phyloP scores from a whole-genome alignment of 2,329 filamentous ascomycete genomes.

The Drechslerella stenobrocha region DNA sequence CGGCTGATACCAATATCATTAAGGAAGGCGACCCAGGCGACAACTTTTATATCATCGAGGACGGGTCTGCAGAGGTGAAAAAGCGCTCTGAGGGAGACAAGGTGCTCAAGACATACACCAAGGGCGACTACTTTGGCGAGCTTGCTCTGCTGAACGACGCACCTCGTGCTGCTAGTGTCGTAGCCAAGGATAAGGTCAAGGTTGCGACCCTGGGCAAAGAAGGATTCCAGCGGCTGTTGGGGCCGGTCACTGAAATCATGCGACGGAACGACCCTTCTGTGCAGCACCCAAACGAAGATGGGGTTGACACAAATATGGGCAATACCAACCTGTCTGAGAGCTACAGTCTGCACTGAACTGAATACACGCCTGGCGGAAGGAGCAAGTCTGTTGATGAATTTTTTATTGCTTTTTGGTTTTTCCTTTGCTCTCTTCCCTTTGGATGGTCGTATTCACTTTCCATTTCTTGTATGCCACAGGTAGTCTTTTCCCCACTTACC shows the following conservation, averaged over 20 bases:
- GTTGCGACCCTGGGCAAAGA: constrained; percentile 89
- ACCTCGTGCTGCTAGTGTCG: constrained; percentile 84
- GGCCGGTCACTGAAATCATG: constrained; percentile 93
- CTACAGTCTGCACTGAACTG: constrained; percentile 56
- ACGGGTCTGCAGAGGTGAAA: constrained; percentile 81
- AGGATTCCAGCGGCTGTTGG: constrained; percentile 89
- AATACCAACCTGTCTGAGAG: constrained; percentile 58
- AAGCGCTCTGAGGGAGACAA: constrained; percentile 71
- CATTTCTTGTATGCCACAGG: constrained; percentile 21
- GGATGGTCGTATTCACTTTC: neutral
- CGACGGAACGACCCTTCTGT: constrained; percentile 66
- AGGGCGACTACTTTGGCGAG: constrained; percentile 97
- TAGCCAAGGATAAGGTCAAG: constrained; percentile 84
- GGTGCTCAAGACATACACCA: constrained; percentile 74
- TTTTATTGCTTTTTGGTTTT: constrained; percentile 23
- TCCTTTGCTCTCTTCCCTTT: constrained; percentile 9
- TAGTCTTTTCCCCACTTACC: constrained; percentile 11
- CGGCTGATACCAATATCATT: constrained; percentile 80
- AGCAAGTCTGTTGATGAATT: constrained; percentile 7
- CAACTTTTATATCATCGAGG: constrained; percentile 87
- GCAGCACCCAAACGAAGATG: constrained; percentile 56
- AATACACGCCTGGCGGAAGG: constrained; percentile 11
- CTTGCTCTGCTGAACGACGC: constrained; percentile 90
- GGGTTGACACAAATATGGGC: constrained; percentile 65
- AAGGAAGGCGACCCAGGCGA: constrained; percentile 86